Percentiles rank a stretch among this genome's conserved stretches.
Evolutionary conservation across 108 stramenopile species (phyloP).

Genomic region (Conticribra guillardii): DNA sequence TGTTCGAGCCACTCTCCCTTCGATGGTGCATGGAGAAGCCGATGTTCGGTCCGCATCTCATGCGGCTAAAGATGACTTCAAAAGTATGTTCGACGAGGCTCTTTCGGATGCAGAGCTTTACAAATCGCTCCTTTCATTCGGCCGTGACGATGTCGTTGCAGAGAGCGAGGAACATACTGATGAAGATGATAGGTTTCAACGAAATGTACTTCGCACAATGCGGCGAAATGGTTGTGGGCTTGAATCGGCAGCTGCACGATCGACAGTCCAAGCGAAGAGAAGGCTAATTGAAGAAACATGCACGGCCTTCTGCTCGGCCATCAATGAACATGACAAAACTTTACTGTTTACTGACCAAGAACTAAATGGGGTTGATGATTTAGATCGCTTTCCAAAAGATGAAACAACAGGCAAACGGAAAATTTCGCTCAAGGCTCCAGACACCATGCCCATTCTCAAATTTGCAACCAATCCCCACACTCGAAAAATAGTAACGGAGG

Average conservation of each 20-base stretch:
- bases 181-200: neutral
- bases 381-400: constrained; percentile 10
- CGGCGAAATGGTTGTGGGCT: constrained; percentile 5
- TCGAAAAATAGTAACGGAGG: constrained; percentile 8
- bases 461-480: constrained; percentile 3
- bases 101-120: neutral
- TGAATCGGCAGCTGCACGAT: neutral
- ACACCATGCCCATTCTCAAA: constrained; percentile 20
- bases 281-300: constrained; percentile 12
- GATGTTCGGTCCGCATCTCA: neutral
- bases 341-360: constrained; percentile 22
- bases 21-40: constrained; percentile 14
- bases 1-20: constrained; percentile 19
- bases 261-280: constrained; percentile 8
- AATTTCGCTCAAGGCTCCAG: constrained; percentile 26
- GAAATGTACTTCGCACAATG: neutral
- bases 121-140: neutral
- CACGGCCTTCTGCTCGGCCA: constrained; percentile 18
- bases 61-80: constrained; percentile 1
- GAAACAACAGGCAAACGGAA: constrained; percentile 1
- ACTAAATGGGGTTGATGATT: constrained; percentile 8
- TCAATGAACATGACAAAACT: constrained; percentile 9
- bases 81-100: constrained; percentile 11
- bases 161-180: neutral
- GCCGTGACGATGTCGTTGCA: too few species aligned